These are phyloP conservation scores for Fraxinus excelsior DNA, from an alignment of 257 asterid genomes.

Conservation along the genomic window DNA sequence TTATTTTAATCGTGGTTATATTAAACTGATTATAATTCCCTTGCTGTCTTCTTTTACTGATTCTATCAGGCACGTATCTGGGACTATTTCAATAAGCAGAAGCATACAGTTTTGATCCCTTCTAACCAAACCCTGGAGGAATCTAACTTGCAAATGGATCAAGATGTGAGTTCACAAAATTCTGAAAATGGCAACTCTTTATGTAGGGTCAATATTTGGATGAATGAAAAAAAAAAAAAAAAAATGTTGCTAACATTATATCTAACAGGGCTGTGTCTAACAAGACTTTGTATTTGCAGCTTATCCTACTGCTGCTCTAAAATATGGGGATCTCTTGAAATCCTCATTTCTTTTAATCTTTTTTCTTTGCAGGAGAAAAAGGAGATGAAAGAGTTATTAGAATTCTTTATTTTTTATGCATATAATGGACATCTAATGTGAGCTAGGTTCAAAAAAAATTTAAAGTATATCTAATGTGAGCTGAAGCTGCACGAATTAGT, in stretches of 20 bases:
- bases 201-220: constrained; percentile 10
- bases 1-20: constrained; percentile 5
- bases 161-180: constrained; percentile 58
- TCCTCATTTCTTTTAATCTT: not conserved
- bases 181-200: not conserved
- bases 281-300: not conserved
- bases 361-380: not conserved
- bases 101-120: constrained; percentile 48
- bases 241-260: constrained; percentile 2
- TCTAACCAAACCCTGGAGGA: constrained; percentile 78
- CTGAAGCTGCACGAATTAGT: not conserved
- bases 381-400: not conserved
- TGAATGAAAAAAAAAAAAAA: not conserved
- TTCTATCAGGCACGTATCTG: constrained; percentile 64
- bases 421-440: not conserved
- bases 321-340: constrained; percentile 9
- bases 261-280: constrained; percentile 3
- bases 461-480: not conserved
- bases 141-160: constrained; percentile 84
- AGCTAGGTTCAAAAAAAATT: not conserved
- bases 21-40: constrained; percentile 19
- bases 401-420: not conserved
- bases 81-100: constrained; percentile 79
- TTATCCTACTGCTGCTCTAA: constrained; percentile 12
- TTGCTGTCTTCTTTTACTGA: constrained; percentile 9